Base-by-base conservation (phyloP, 169 alveolate genomes). In the Babesia divergens region DNA sequence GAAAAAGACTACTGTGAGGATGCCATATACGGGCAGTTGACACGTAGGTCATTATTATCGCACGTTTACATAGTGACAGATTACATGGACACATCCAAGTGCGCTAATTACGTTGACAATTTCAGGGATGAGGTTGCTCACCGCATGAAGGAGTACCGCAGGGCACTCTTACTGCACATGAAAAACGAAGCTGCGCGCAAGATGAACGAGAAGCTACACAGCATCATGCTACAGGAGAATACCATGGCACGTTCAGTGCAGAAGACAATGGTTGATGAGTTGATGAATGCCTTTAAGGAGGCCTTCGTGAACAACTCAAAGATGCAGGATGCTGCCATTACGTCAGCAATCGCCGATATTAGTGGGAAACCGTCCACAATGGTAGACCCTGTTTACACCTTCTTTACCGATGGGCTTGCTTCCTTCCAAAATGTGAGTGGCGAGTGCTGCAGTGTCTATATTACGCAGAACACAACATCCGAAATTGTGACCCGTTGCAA, bases 1-100 rank as follows among this genome's bases (percentile, higher is more conserved):
- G 89, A 91, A 29, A 87, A 90, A 75, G 83, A 82, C 20, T 69
- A 74, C 35, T 91, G 93, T 16, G 95, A 91, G 47, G 91, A 87
- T 20, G 85, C 90, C 29, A 82, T 91, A 22, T 90, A 91, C 74
- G 60, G 60, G 31, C 95, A 91, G 35, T 40, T 91, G 77, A 90
- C 80, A 56, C 43, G 89, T 50, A 72, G 54, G 55, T 85, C 83
- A 4, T 1, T 4, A 6, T 29, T 22, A 5, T 6, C 22, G 24
- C 34, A 18, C 7, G 31, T 0, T 53, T 6, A 89, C 64, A 35
- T 85, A 59, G 5, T 60, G 83, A 0, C 82, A 89, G 59, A 72
- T 85, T 79, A 79, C 76, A 44, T 67, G 74, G 83, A 77, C 51
- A 69, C 65, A 34, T 66, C 86, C 31, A 77, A 47, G 56, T 69